Base-by-base conservation (phyloP, 257 asterid species). In the Solanum arcanum region DNA sequence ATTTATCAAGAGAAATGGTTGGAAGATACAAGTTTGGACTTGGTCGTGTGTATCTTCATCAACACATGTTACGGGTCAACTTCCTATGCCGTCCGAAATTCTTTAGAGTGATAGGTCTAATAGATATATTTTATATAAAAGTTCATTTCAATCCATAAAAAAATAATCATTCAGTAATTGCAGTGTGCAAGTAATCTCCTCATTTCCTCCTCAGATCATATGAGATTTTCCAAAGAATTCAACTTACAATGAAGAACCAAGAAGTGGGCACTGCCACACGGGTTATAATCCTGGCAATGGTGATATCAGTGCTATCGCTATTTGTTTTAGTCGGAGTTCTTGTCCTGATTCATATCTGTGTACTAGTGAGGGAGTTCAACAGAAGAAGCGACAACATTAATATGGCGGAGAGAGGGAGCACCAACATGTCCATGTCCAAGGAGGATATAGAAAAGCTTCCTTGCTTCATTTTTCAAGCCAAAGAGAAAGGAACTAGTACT, bases 371-470 rank as follows among this genome's bases (percentile, higher is more conserved):
- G 89, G 87, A 91, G 5, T 83, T 93, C 29, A 72, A 94, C 23
- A 83, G 87, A 60, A 92, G 91, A 69, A 25, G 39, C 7, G 60
- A 62, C 35, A 78, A 86, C 12, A 42, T 23, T 44, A 39, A 59
- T 46, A 77, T 42, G 88, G 92, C 21, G 16, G 94, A 93, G 87
- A 92, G 92, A 62, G 94, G 92, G 46, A 93, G 93, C 91, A 83
- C 88, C 8, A 95, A 95, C 86, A 92, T 95, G 98, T 93, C 98
- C 1, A 92, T 95, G 98, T 93, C 98, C 1, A 92, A 41, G 10
- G 97, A 93, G 18, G 99, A 95, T 87, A 89, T 96, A 49, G 98
- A 93, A 35, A 94, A 92, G 94, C 91, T 96, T 15, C 99, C 99
- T 6, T 88, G 95, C 44, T 96, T 95, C 76, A 89, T 93, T 62